Evolutionary conservation across 1,139 yeast species (phyloP), one percentile per base, ranked within the genome.

Genomic region (Candida sp.): DNA sequence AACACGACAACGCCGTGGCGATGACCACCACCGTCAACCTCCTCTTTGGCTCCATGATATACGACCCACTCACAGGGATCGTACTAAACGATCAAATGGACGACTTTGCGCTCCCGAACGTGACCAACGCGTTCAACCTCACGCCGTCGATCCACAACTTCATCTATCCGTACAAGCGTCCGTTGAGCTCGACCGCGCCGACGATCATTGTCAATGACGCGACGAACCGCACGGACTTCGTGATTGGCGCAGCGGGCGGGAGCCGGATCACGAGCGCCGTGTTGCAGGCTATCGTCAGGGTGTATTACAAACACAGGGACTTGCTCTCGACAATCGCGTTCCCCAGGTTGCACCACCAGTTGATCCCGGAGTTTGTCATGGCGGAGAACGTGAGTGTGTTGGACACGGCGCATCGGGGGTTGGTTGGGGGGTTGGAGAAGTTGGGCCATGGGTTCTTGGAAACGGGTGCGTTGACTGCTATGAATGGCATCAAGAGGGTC

Each of bases 221-320:
- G 9, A 66, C 70, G 54, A 70, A 81, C 59, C 52, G 49, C 12
- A 84, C 90, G 0, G 91, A 88, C 59, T 65, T 90, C 43, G 81
- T 88, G 3, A 80, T 93, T 55, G 98, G 98, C 1, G 96, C 97
- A 0, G 96, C 98, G 1, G 98, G 99, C 7, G 98, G 98, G 0
- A 88, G 96, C 12, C 76, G 96, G 53, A 94, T 94, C 49, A 78
- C 89, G n/a, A 90, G 97, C 0, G 83, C 96, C 0, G 83, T 93
- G 3, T 78, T 93, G 51, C 96, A 92, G 63, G 93, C 94, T 0
- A 81, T 94, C 31, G 77, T 89, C 2, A 73, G 97, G 51, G 70
- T 76, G 4, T 84, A 86, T 56, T 83, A 82, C 64, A 80, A 84
- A 61, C 68, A 79, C 3, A 64, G 82, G 67, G 75, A 86, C 2